A percentile compares a stretch with the other conserved stretches of the same genome.
Conservation (phyloP, 2,329 filamentous ascomycete genomes). For the Fusarium liriodendri region DNA sequence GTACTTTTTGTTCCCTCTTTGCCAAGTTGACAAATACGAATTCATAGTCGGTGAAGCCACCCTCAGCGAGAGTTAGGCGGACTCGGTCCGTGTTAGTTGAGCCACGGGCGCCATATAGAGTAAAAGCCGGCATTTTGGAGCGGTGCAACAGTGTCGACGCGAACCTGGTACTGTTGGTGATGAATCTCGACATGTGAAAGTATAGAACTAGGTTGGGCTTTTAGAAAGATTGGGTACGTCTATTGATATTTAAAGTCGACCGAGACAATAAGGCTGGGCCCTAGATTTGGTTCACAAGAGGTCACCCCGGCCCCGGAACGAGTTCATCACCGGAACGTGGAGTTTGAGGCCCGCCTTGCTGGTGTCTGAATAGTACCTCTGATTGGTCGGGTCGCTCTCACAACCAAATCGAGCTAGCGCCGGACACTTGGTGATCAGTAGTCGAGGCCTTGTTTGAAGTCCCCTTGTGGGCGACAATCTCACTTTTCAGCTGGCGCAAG, state of each 20-base stretch:
- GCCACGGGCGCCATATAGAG: conserved; percentile 53
- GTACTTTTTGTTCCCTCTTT: conserved; percentile 56
- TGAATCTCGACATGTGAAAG: conserved; percentile 44
- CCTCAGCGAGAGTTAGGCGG: conserved; percentile 56
- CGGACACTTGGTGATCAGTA: neutral
- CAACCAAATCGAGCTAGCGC: conserved; percentile 45
- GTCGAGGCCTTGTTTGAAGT: neutral
- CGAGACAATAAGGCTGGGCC: neutral
- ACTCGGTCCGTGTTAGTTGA: conserved; percentile 58
- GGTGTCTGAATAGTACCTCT: neutral
- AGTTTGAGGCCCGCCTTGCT: neutral
- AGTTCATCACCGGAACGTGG: neutral
- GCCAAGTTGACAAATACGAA: conserved; percentile 51
- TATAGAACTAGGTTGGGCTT: neutral
- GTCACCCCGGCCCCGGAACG: neutral
- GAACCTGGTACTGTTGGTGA: conserved; percentile 41
- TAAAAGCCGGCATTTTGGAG: conserved; percentile 56
- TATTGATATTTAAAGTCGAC: conserved; percentile 14
- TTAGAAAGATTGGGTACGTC: neutral
- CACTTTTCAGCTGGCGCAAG: neutral
- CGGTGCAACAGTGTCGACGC: conserved; percentile 43
- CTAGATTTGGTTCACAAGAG: neutral
- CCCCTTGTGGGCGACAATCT: neutral
- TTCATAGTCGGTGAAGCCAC: conserved; percentile 56
- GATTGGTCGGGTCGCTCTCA: conserved; percentile 49